Evolutionary conservation across 331 rosid genomes (phyloP).

Genomic region (Malus hybrid): DNA sequence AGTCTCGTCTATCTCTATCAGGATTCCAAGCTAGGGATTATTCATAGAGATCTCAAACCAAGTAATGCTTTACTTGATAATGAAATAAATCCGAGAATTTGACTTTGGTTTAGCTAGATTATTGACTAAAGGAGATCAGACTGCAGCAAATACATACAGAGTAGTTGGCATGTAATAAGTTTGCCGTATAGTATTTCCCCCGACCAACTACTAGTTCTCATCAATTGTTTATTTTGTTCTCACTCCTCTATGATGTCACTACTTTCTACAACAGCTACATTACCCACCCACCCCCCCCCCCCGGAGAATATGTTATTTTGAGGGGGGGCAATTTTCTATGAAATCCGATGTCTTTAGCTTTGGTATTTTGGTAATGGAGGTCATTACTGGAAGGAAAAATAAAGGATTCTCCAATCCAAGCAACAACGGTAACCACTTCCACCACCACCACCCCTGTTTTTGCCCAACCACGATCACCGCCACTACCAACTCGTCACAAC

Average conservation of each 20-base stretch:
- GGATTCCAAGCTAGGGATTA: slow-evolving; percentile 30
- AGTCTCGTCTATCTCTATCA: slow-evolving; percentile 34
- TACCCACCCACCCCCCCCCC: slow-evolving; percentile 25
- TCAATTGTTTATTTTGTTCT: not conserved
- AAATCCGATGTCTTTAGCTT: slow-evolving; percentile 65
- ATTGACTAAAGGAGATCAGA: not conserved
- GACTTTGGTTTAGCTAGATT: slow-evolving; percentile 7
- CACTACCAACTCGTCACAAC: too few relatives aligned
- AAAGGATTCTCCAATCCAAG: slow-evolving; percentile 24
- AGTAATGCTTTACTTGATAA: slow-evolving; percentile 23
- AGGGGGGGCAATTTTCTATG: slow-evolving; percentile 40
- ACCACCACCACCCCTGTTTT: too few relatives aligned
- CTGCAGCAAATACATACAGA: not conserved
- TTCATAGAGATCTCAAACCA: slow-evolving; percentile 28
- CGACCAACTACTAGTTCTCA: too few relatives aligned
- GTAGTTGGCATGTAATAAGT: slow-evolving; percentile 4
- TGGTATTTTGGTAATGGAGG: slow-evolving; percentile 46
- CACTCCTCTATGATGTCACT: not conserved
- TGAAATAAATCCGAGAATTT: slow-evolving; percentile 2
- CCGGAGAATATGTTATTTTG: slow-evolving; percentile 33
- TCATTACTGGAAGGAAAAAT: slow-evolving; percentile 42
- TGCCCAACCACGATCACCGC: too few relatives aligned
- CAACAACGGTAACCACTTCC: slow-evolving; percentile 14
- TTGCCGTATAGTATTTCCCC: not conserved
- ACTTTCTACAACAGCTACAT: slow-evolving; percentile 41